Percentiles rank a stretch among this genome's conserved stretches.
These are phyloP conservation scores for Alectoria sarmentosa DNA, from an alignment of 495 filamentous ascomycete genomes.

Conservation along the genomic window DNA sequence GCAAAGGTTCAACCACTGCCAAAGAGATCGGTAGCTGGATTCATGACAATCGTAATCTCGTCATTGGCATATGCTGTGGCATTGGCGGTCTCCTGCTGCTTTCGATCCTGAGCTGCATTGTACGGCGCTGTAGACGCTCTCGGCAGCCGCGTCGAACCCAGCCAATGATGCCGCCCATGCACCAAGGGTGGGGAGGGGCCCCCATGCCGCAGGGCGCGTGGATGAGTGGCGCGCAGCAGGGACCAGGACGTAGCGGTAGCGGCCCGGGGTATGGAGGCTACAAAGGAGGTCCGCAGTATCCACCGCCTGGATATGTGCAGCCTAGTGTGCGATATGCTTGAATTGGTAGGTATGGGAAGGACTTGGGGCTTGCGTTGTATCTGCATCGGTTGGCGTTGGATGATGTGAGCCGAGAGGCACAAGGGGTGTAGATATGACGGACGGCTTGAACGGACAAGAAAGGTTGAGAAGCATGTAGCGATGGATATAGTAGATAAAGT, in stretches of 20 bases:
- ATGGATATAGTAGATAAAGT: neutral
- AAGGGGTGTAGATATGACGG: neutral
- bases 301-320: slow-evolving; percentile 25
- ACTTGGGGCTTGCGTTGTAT: slow-evolving; percentile 8
- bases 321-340: slow-evolving; percentile 34
- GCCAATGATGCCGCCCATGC: slow-evolving; percentile 19
- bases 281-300: slow-evolving; percentile 2
- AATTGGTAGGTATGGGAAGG: slow-evolving; percentile 3
- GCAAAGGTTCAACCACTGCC: slow-evolving; percentile 53
- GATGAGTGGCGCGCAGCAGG: slow-evolving; percentile 16
- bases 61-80: slow-evolving; percentile 63
- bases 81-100: slow-evolving; percentile 63
- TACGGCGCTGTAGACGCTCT: slow-evolving; percentile 46
- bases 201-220: slow-evolving; percentile 17
- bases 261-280: slow-evolving; percentile 10
- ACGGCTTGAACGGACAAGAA: neutral
- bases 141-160: slow-evolving; percentile 25
- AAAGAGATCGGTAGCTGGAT: slow-evolving; percentile 63
- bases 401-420: neutral
- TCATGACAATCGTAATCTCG: slow-evolving; percentile 59
- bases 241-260: slow-evolving; percentile 13
- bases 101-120: slow-evolving; percentile 51
- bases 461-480: slow-evolving; percentile 9
- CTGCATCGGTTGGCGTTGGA: neutral
- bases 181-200: slow-evolving; percentile 23